Conservation (phyloP, 257 asterid genomes). For the Gentiana dahurica region DNA sequence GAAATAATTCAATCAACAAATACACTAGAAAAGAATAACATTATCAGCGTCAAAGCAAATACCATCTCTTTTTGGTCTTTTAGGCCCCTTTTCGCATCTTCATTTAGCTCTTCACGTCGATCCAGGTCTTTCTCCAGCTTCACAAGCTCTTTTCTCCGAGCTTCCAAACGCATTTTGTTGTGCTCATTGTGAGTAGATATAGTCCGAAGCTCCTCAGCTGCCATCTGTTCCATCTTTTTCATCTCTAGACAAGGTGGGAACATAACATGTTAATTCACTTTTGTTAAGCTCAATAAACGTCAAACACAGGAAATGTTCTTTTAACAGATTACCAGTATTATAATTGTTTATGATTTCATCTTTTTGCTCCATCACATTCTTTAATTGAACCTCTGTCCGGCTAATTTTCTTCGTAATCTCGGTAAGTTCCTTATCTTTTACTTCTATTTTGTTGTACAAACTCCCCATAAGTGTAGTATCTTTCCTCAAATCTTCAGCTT, state of each 20-base stretch:
- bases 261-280: slow-evolving; percentile 6
- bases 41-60: slow-evolving; percentile 3
- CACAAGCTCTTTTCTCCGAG: slow-evolving; percentile 41
- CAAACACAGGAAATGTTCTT: neutral
- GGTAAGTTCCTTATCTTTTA: slow-evolving; percentile 41
- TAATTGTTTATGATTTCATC: slow-evolving; percentile 46
- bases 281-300: neutral
- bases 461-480: slow-evolving; percentile 36
- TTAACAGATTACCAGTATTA: slow-evolving; percentile 41
- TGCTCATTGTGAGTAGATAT: slow-evolving; percentile 43
- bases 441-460: slow-evolving; percentile 35
- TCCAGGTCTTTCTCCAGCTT: slow-evolving; percentile 41
- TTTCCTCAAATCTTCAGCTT: slow-evolving; percentile 43
- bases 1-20: neutral
- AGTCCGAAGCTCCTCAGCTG: slow-evolving; percentile 33
- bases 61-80: slow-evolving; percentile 53
- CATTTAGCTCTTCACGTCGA: slow-evolving; percentile 44
- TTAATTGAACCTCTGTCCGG: slow-evolving; percentile 37
- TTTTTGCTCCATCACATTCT: slow-evolving; percentile 43
- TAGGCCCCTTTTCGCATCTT: slow-evolving; percentile 51
- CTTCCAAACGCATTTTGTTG: slow-evolving; percentile 41
- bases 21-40: neutral
- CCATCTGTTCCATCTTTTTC: slow-evolving; percentile 46
- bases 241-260: slow-evolving; percentile 35
- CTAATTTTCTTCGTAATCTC: slow-evolving; percentile 47